Base-by-base conservation (phyloP, 78 protist genomes). In the Emiliania huxleyi region DNA sequence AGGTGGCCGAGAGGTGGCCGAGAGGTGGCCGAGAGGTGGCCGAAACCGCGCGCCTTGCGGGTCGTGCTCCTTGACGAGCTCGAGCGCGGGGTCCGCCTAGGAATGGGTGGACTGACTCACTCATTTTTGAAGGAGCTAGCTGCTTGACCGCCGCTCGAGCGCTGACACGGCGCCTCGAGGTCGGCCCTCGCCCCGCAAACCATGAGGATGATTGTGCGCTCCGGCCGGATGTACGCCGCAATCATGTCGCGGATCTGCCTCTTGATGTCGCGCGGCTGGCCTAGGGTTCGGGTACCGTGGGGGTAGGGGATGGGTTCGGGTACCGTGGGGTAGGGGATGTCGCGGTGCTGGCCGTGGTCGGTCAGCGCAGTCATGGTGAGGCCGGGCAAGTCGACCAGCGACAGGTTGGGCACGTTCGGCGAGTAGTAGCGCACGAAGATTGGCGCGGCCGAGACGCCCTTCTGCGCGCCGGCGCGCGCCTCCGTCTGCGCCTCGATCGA, bases 321-420 rank as follows among this genome's bases (percentile, higher is more conserved):
- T n/a, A n/a, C n/a, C n/a, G n/a, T n/a, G n/a, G n/a, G n/a, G n/a
- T n/a, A n/a, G n/a, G n/a, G n/a, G n/a, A n/a, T n/a, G 55, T 48
- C 55, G 23, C 11, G 4, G 55, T 4, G 55, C 81, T 91, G 93
- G n/a, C 93, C 93, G 8, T 49, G 91, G 22, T 18, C 87, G 33
- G 73, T 81, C n/a, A 91, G 90, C n/a, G 93, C 85, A n/a, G 69
- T 69, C 81, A 35, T 69, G 35, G 93, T 91, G 4, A 91, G 26
- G 35, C 93, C 93, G 21, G 93, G 93, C 33, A 91, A 38, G 87
- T 91, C 93, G 81, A 91, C 81, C 26, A 91, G 81, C 29, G 93
- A 77, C 33, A 91, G 87, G 62, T 91, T 40, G 21, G 87, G 81
- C 45, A 91, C 73, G 81, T 91, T 0, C 45, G 93, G 69, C 42